phyloP scores from a whole-genome alignment of 352 stramenopile species.

The Pythium guiyangense region DNA sequence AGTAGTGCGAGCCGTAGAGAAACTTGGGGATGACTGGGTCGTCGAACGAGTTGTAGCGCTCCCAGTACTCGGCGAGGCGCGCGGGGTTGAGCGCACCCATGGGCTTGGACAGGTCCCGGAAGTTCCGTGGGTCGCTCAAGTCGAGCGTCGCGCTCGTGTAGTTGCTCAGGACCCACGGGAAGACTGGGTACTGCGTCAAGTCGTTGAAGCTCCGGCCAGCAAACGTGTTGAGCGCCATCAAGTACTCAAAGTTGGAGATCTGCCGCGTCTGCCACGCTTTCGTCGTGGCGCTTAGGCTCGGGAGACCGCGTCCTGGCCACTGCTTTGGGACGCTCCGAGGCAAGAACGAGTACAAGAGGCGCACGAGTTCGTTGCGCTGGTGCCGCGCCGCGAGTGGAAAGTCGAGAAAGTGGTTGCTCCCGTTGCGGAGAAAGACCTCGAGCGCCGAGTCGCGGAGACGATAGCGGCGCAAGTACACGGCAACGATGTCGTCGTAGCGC shows the following conservation, averaged over 20 bases:
- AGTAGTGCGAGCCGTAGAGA: constrained; percentile 95
- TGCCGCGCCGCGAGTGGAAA: constrained; percentile 64
- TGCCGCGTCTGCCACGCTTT: constrained; percentile 80
- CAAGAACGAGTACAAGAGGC: constrained; percentile 74
- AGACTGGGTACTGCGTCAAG: constrained; percentile 96
- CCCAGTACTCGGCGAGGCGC: constrained; percentile 92
- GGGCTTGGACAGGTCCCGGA: constrained; percentile 96
- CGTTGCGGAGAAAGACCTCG: constrained; percentile 79
- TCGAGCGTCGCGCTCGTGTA: constrained; percentile 73
- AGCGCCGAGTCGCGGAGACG: constrained; percentile 77
- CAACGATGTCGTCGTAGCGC: constrained; percentile 75
- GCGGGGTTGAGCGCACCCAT: constrained; percentile 95
- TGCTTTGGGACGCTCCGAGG: constrained; percentile 68
- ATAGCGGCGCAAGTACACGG: constrained; percentile 77
- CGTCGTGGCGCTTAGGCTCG: constrained; percentile 43
- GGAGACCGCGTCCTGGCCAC: constrained; percentile 55
- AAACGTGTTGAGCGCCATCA: constrained; percentile 93
- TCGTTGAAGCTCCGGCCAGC: constrained; percentile 90
- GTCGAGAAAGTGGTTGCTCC: constrained; percentile 77
- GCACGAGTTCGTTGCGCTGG: constrained; percentile 73
- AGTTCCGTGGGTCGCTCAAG: constrained; percentile 87
- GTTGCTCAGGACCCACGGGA: constrained; percentile 86
- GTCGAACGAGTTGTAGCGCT: constrained; percentile 93
- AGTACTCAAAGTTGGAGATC: constrained; percentile 95
- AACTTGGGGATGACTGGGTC: constrained; percentile 89